Base-by-base conservation (phyloP, 257 asterid species). In the Plantago major region DNA sequence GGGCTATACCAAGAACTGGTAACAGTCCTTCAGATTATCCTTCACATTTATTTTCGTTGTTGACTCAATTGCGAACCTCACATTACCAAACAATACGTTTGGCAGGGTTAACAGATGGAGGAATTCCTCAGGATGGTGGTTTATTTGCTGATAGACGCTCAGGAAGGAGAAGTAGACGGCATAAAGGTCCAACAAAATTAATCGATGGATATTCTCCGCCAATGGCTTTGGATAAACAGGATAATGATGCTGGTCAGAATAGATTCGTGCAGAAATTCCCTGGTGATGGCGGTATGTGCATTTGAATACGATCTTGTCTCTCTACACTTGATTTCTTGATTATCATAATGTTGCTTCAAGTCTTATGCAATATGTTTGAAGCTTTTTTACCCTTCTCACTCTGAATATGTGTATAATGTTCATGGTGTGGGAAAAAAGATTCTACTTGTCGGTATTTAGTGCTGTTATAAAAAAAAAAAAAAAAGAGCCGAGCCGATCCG, bases 131-230 rank as follows among this genome's bases (percentile, higher is more conserved):
- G 60, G 87, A 81, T 48, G 79, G 73, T 47, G 73, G 67, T 55
- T 73, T 75, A 48, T 71, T 72, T 62, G 67, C 86, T 62, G 91
- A 80, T 37, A 84, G 78, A 43, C 84, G 82, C 56, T 15, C 88
- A 63, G 89, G 95, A 63, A 84, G 89, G 82, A 84, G 87, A 76
- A 78, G 83, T 58, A 87, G 85, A 71, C 81, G 84, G 65, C 78
- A 76, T 15, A 88, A 76, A 68, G 83, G 81, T 72, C 74, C 69
- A 17, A 64, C 80, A 44, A 82, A 71, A 71, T 51, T 53, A 42
- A 60, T 38, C 58, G 85, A 85, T 57, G 93, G 77, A 61, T 83
- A 80, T 52, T 55, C 58, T 60, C 85, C 63, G 42, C 73, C 80
- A 38, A 49, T 58, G 52, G 44, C 81, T 28, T 54, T 78, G 40